Evolutionary conservation across 768 basidiomycete species (phyloP).

Genomic region (Sporobolomyces roseus): DNA sequence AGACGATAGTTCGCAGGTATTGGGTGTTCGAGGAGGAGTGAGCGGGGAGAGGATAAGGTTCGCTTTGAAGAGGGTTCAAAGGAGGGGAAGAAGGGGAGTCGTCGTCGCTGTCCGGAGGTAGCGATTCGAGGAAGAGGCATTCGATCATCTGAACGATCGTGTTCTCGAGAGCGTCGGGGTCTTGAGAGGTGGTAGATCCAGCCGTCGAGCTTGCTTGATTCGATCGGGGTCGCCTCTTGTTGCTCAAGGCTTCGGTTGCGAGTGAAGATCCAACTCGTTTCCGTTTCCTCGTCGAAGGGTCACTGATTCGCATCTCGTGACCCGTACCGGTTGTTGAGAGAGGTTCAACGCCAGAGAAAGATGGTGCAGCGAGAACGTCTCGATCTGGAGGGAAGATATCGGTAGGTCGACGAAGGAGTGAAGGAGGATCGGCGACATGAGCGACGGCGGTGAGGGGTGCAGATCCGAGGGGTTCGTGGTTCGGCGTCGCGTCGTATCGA

Average conservation of each 20-base stretch:
- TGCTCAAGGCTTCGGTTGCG: neutral
- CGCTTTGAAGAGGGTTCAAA: conserved; percentile 7
- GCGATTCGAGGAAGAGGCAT: conserved; percentile 26
- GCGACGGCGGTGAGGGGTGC: neutral
- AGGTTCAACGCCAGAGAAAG: conserved; percentile 32
- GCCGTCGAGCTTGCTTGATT: neutral
- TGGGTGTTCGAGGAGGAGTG: conserved; percentile 31
- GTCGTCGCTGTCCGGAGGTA: conserved; percentile 9
- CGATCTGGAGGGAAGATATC: conserved; percentile 28
- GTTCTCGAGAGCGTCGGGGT: conserved; percentile 17
- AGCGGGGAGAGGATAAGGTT: conserved; percentile 21
- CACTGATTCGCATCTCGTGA: conserved; percentile 29
- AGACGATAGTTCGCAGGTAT: conserved; percentile 33
- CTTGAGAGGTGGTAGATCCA: neutral
- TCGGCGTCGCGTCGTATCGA: neutral
- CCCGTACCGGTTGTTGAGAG: conserved; percentile 24
- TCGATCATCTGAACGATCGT: conserved; percentile 33
- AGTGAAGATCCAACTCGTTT: neutral
- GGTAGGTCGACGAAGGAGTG: conserved; percentile 23
- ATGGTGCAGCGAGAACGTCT: conserved; percentile 32
- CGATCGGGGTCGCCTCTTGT: neutral
- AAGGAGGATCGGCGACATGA: conserved; percentile 16
- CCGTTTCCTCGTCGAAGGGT: conserved; percentile 12
- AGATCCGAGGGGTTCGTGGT: conserved; percentile 3
- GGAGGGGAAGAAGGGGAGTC: neutral